A percentile compares a stretch with the other conserved stretches of the same genome.
phyloP scores from a whole-genome alignment of 2,329 filamentous ascomycete genomes.

The Aspergillus sp. region DNA sequence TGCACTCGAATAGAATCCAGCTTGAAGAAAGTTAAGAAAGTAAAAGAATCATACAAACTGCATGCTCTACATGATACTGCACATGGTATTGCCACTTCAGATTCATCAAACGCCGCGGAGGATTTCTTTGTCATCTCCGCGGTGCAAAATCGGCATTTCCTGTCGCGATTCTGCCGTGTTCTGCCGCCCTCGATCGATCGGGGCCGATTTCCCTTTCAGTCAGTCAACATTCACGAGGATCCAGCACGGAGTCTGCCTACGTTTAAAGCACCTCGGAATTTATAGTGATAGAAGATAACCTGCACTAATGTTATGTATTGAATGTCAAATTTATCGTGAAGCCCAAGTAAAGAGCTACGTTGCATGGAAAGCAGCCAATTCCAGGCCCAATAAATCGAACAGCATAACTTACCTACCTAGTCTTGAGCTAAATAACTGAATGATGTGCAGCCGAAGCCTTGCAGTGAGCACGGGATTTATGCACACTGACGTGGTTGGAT shows the following conservation, averaged over 20 bases:
- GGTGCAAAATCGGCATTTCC: background rate
- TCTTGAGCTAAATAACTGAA: too few species aligned
- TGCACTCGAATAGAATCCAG: too few species aligned
- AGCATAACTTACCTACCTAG: background rate
- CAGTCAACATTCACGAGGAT: background rate
- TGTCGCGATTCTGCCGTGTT: background rate
- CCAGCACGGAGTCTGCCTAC: background rate
- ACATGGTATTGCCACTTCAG: background rate
- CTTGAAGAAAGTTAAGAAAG: too few species aligned
- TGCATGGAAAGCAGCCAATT: too few species aligned
- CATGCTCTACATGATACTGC: background rate
- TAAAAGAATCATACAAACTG: background rate
- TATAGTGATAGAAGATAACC: background rate
- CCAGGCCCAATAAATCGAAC: too few species aligned
- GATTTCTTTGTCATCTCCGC: background rate
- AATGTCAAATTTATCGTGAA: background rate
- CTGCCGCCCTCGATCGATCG: background rate
- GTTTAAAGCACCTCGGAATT: background rate
- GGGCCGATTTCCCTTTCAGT: background rate
- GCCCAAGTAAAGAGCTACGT: background rate
- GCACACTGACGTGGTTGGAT: conserved; percentile 24
- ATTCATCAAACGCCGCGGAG: background rate
- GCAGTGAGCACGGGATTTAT: conserved; percentile 1
- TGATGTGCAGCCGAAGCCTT: background rate
- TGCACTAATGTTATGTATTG: background rate